Conservation (phyloP, 73 alveolate genomes). For the Symbiodinium natans region DNA sequence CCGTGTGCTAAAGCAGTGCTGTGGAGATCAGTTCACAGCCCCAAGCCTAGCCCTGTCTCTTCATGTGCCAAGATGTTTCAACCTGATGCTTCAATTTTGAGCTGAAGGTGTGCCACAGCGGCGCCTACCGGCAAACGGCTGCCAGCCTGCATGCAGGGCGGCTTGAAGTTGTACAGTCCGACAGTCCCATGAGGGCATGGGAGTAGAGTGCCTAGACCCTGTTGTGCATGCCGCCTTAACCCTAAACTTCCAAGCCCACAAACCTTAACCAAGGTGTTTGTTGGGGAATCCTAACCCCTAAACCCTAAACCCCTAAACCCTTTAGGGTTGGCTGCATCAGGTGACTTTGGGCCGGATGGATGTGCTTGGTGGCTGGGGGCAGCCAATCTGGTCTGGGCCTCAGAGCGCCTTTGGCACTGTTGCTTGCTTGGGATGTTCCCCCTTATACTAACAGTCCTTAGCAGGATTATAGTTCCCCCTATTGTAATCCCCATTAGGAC, state of each 20-base stretch:
- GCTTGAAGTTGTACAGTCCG: background rate
- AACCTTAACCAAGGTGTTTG: background rate
- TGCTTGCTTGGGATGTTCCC: background rate
- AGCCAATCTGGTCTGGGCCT: conserved; percentile 45
- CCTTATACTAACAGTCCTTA: background rate
- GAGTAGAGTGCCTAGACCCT: too few relatives aligned
- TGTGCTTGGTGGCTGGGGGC: conserved; percentile 89
- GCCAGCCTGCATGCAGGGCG: conserved; percentile 24
- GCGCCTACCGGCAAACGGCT: conserved; percentile 38
- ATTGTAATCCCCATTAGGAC: too few relatives aligned
- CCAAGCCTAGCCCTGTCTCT: background rate
- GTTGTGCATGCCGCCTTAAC: too few relatives aligned
- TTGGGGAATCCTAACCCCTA: too few relatives aligned
- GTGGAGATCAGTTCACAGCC: conserved; percentile 82
- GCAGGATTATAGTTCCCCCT: background rate
- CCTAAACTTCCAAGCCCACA: background rate
- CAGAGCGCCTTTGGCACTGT: background rate
- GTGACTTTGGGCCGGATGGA: conserved; percentile 92
- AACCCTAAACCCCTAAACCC: background rate
- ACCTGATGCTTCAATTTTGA: too few relatives aligned
- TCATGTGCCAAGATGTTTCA: too few relatives aligned
- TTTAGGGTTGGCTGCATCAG: background rate
- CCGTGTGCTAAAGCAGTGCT: conserved; percentile 55
- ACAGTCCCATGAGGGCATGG: too few relatives aligned
- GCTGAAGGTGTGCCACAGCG: conserved; percentile 88